Evolutionary conservation across 2,329 filamentous ascomycete genomes (phyloP).

Genomic region (Trichoderma koningii): DNA sequence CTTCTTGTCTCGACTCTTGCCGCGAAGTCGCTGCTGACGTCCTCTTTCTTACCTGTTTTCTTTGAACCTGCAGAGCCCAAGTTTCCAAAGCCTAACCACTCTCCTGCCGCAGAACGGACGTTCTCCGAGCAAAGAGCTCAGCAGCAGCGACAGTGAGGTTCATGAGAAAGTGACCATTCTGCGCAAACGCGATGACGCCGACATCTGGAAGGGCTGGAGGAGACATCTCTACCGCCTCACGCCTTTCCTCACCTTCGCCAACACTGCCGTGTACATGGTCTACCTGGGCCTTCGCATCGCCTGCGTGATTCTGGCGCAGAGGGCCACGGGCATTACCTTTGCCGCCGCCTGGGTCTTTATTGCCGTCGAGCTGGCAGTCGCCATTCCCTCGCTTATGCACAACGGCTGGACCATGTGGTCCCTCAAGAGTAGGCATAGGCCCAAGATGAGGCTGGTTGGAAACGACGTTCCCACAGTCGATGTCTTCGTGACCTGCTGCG

Average conservation of each 20-base stretch:
- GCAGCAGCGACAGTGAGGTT: constrained; percentile 35
- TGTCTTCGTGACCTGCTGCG: constrained; percentile 59
- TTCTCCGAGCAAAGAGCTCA: constrained; percentile 39
- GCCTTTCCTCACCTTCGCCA: constrained; percentile 45
- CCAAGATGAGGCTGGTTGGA: constrained; percentile 55
- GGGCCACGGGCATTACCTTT: constrained; percentile 44
- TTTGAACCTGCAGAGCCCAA: constrained; percentile 42
- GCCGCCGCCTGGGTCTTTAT: constrained; percentile 60
- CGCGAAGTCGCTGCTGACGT: constrained; percentile 27
- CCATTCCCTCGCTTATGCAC: constrained; percentile 58
- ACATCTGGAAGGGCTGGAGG: constrained; percentile 51
- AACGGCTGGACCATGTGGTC: constrained; percentile 60
- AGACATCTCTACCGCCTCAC: constrained; percentile 44
- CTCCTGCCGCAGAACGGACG: constrained; percentile 41
- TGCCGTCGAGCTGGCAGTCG: constrained; percentile 54
- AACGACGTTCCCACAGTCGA: constrained; percentile 57
- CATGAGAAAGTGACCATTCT: constrained; percentile 43
- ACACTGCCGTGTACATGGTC: constrained; percentile 46
- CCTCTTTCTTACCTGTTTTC: constrained; percentile 2
- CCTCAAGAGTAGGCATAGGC: constrained; percentile 55
- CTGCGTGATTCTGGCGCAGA: constrained; percentile 56
- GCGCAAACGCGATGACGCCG: constrained; percentile 47
- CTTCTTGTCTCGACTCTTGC: constrained; percentile 14
- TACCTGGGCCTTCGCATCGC: constrained; percentile 56
- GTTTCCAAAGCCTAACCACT: constrained; percentile 46